Evolutionary conservation across 2,329 filamentous ascomycete genomes (phyloP).

Genomic region (Alternaria solani): DNA sequence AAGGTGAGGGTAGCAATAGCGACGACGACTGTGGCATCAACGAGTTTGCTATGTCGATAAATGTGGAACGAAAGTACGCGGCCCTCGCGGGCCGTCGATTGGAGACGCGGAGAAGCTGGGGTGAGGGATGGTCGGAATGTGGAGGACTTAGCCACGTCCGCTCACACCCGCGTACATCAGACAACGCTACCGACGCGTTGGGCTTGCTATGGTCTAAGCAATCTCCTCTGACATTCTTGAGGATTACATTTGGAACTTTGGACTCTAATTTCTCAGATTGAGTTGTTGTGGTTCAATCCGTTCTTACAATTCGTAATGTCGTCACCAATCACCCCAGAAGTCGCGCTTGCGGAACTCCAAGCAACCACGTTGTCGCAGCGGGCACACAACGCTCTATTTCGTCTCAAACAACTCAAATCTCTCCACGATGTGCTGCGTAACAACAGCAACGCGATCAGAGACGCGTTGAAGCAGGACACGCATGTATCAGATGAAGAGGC

Average conservation of each 20-base stretch:
- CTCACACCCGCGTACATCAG: not conserved
- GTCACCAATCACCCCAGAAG: slow-evolving; percentile 31
- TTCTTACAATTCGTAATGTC: slow-evolving; percentile 12
- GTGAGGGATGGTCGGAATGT: slow-evolving; percentile 26
- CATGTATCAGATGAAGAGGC: slow-evolving; percentile 49
- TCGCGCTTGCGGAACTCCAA: slow-evolving; percentile 42
- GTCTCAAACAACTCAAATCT: slow-evolving; percentile 56
- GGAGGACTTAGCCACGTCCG: slow-evolving; percentile 12
- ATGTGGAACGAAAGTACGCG: not conserved
- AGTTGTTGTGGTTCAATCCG: not conserved
- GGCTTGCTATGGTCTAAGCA: not conserved
- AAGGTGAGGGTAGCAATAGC: not conserved
- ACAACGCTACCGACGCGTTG: slow-evolving; percentile 6
- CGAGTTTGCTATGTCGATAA: not conserved
- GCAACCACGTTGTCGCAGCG: slow-evolving; percentile 49
- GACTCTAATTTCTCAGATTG: not conserved
- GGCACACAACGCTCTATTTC: slow-evolving; percentile 55
- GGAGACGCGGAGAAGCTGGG: slow-evolving; percentile 14
- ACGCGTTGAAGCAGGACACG: slow-evolving; percentile 55
- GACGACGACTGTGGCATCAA: not conserved
- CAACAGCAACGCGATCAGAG: slow-evolving; percentile 47
- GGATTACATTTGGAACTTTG: slow-evolving; percentile 11
- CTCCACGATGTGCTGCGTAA: slow-evolving; percentile 53
- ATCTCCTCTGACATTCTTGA: not conserved
- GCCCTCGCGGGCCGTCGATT: slow-evolving; percentile 5